A percentile compares a stretch with the other conserved stretches of the same genome.
Evolutionary conservation across 1,284 basidiomycete genomes (phyloP).

Genomic region (Papiliotrema nemorosa): DNA sequence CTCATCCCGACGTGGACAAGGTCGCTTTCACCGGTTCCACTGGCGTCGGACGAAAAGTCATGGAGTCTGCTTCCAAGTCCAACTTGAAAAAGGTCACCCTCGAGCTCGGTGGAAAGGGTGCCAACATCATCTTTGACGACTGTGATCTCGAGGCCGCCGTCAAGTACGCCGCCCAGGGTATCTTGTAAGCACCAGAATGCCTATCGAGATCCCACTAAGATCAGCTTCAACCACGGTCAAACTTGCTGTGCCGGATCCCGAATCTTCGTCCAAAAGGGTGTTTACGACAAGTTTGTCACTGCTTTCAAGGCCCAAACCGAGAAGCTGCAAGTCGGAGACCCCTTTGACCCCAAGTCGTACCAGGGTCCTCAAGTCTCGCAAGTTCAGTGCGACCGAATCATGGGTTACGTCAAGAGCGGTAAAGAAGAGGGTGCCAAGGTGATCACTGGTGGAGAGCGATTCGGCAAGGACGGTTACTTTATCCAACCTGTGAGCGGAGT

Average conservation of each 20-base stretch:
- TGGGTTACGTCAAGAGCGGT: conserved; percentile 83
- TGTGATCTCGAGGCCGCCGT: conserved; percentile 68
- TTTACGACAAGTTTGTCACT: conserved; percentile 63
- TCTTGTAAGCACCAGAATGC: conserved; percentile 52
- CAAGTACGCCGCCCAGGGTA: conserved; percentile 73
- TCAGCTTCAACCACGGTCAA: conserved; percentile 71
- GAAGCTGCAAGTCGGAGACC: conserved; percentile 55
- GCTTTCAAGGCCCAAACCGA: conserved; percentile 28
- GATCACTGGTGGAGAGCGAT: conserved; percentile 68
- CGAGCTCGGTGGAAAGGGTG: conserved; percentile 89
- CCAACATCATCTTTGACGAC: conserved; percentile 59
- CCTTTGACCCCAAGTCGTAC: conserved; percentile 66
- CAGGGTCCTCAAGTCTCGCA: conserved; percentile 80
- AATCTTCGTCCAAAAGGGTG: conserved; percentile 69
- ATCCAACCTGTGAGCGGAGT: conserved; percentile 45
- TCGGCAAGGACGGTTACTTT: conserved; percentile 63
- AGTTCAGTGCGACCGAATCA: conserved; percentile 60
- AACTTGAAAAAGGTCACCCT: conserved; percentile 74
- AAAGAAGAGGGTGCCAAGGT: conserved; percentile 79
- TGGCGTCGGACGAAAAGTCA: conserved; percentile 56
- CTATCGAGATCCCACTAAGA: neutral
- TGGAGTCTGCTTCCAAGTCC: conserved; percentile 54
- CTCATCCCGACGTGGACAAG: conserved; percentile 54
- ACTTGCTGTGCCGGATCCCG: conserved; percentile 56
- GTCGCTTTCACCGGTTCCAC: conserved; percentile 60